These are phyloP conservation scores for Hyaloperonospora brassicae DNA, from an alignment of 352 stramenopile species.

Conservation along the genomic window DNA sequence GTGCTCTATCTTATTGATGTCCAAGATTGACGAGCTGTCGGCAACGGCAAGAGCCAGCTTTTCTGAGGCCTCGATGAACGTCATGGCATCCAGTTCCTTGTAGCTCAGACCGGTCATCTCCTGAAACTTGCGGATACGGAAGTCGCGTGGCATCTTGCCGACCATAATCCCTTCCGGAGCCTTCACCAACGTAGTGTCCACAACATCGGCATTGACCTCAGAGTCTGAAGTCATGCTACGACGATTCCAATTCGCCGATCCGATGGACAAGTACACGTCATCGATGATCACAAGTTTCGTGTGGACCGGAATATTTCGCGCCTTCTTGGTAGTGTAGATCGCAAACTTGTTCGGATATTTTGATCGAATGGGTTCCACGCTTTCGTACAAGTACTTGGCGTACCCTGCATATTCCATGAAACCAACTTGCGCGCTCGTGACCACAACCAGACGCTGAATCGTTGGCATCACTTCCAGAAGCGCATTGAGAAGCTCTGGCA, in stretches of 20 bases:
- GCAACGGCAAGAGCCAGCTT: slow-evolving; percentile 6
- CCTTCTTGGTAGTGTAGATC: slow-evolving; percentile 32
- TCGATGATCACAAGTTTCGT: slow-evolving; percentile 46
- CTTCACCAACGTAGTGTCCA: slow-evolving; percentile 33
- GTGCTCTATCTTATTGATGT: slow-evolving; percentile 10
- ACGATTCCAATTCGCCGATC: slow-evolving; percentile 53
- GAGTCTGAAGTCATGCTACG: slow-evolving; percentile 39
- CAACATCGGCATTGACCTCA: slow-evolving; percentile 44
- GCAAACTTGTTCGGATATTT: slow-evolving; percentile 38
- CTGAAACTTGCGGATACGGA: slow-evolving; percentile 32
- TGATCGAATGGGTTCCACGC: slow-evolving; percentile 27
- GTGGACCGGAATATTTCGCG: slow-evolving; percentile 40
- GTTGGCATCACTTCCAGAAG: slow-evolving; percentile 37
- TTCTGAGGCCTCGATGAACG: slow-evolving; percentile 27
- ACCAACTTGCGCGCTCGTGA: slow-evolving; percentile 19
- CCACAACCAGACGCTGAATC: slow-evolving; percentile 43
- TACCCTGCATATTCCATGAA: neutral
- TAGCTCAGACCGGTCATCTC: slow-evolving; percentile 23
- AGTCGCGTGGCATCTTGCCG: slow-evolving; percentile 14
- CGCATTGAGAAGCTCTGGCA: slow-evolving; percentile 35
- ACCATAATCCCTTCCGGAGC: slow-evolving; percentile 18
- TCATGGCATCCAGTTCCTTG: slow-evolving; percentile 12
- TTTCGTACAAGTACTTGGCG: slow-evolving; percentile 21
- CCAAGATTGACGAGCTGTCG: slow-evolving; percentile 23
- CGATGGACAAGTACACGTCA: slow-evolving; percentile 47